Evolutionary conservation across 192 early-diverging fungal genomes (phyloP).

Genomic region (Podila minutissima): DNA sequence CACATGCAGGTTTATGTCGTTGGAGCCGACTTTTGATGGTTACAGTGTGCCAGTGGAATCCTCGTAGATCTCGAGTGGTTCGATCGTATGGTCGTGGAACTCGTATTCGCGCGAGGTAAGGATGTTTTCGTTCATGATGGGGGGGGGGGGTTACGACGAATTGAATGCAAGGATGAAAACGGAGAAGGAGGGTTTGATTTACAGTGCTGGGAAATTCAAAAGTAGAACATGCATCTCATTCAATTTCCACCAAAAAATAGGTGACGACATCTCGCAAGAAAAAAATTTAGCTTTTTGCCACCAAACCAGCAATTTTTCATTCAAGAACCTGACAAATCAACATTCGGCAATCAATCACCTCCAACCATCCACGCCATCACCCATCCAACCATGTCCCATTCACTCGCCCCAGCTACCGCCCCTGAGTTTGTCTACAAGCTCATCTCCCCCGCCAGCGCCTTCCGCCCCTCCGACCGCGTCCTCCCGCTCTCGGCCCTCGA

Average conservation of each 20-base stretch:
- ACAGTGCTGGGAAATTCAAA: neutral
- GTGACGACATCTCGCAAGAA: neutral
- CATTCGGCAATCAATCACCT: no score
- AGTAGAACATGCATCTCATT: neutral
- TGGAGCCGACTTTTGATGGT: neutral
- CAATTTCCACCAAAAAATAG: neutral
- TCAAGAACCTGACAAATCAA: neutral
- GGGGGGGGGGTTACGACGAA: no score
- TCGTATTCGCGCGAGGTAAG: slow-evolving; percentile 44
- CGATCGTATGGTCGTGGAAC: slow-evolving; percentile 24
- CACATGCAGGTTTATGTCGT: neutral
- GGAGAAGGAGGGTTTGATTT: neutral
- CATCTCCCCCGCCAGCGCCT: slow-evolving; percentile 26
- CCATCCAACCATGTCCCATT: slow-evolving; percentile 18
- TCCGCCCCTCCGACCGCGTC: slow-evolving; percentile 21
- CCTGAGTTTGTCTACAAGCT: slow-evolving; percentile 44
- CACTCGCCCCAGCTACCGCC: slow-evolving; percentile 19
- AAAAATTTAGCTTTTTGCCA: neutral
- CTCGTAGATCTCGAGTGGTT: slow-evolving; percentile 37
- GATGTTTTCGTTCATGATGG: neutral
- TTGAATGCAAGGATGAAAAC: neutral
- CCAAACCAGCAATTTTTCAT: neutral
- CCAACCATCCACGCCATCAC: no score
- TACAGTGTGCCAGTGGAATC: slow-evolving; percentile 45
- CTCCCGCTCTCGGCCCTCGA: slow-evolving; percentile 38